Evolutionary conservation across 306 rosid species (phyloP).

Genomic region (Calophaca sinica): DNA sequence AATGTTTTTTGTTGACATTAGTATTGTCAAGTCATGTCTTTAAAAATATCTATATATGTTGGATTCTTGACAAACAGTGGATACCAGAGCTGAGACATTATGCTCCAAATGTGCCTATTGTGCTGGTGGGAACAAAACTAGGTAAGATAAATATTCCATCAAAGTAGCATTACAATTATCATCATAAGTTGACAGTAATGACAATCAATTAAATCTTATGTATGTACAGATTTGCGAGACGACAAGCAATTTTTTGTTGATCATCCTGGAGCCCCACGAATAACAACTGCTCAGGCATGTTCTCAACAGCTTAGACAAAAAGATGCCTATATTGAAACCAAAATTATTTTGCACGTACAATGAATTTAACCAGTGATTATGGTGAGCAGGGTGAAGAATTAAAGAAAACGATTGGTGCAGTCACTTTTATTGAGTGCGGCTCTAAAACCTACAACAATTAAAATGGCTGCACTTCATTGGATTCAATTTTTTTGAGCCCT

Average conservation of each 20-base stretch:
- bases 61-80: too few species aligned
- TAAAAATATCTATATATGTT: too few species aligned
- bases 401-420: slow-evolving; percentile 83
- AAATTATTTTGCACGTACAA: background rate
- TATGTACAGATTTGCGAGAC: too few species aligned
- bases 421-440: slow-evolving; percentile 81
- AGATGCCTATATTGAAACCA: background rate
- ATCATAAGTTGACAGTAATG: slow-evolving; percentile 10
- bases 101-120: too few species aligned
- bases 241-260: too few species aligned
- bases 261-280: too few species aligned
- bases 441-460: slow-evolving; percentile 90
- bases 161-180: slow-evolving; percentile 1
- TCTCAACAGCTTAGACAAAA: background rate
- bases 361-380: slow-evolving; percentile 24
- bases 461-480: background rate
- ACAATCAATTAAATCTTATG: too few species aligned
- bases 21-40: too few species aligned
- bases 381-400: slow-evolving; percentile 80
- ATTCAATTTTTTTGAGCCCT: background rate
- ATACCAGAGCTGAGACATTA: too few species aligned
- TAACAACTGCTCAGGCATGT: slow-evolving; percentile 65
- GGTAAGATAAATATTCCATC: too few species aligned
- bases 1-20: too few species aligned
- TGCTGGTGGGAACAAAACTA: too few species aligned